Base-by-base conservation (phyloP, 2,329 filamentous ascomycete genomes). In the Chrysosporium keratinophilum region DNA sequence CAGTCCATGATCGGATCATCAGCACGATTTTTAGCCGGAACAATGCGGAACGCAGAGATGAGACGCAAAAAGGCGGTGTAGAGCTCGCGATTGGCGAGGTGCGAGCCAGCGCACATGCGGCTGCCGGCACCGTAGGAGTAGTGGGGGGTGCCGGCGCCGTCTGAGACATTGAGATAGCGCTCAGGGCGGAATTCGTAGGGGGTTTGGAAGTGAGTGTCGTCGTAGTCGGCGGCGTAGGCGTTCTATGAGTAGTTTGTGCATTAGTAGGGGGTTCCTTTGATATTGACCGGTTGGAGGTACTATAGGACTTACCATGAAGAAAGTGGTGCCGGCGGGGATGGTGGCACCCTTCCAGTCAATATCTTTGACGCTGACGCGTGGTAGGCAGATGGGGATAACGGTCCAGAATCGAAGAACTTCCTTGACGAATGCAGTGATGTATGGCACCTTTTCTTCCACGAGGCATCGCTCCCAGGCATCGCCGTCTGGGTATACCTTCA, bases 361-460 rank as follows among this genome's bases (percentile, higher is more conserved):
- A 57, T 86, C 82, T 60, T 83, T 85, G 64, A 86, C 84, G 57
- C 76, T 85, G 14, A 80, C 80, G 2, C 87, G 76, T 0, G 87
- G 87, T 0, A 93, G 75, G 61, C 82, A 88, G 61, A 93, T 84
- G 1, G 86, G 85, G 58, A 90, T 86, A 31, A 91, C 86, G 1
- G 82, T 85, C 78, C 83, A 91, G 74, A 81, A 91, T 23, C 87
- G 80, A 0, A 91, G 74, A 1, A 84, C 81, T 64, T 93, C 88
- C 63, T 89, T 89, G 57, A 87, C 84, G 5, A 93, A 69, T 0
- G 87, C 87, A 0, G 84, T 87, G 56, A 93, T 74, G 66, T 89
- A 93, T 0, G 83, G 81, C 0, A 88, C 77, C 62, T 86, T 88
- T 63, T 89, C 86, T 64, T 89, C 86, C 2, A 79, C 64, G 0